A percentile compares a stretch with the other conserved stretches of the same genome.
These are phyloP conservation scores for Pythium aquatile DNA, from an alignment of 352 stramenopile genomes.

Conservation along the genomic window DNA sequence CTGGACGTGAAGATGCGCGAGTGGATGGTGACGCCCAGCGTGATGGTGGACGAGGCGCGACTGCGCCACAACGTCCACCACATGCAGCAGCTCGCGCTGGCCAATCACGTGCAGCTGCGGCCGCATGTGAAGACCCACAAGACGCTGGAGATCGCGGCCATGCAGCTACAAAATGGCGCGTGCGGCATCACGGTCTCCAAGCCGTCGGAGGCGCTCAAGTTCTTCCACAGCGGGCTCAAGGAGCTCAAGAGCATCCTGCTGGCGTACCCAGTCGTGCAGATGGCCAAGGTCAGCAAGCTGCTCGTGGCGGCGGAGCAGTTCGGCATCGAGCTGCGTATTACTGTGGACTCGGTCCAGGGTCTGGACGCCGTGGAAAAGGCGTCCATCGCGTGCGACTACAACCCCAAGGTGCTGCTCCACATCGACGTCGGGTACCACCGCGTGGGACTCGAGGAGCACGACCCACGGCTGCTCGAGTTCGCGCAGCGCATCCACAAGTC, in stretches of 20 bases:
- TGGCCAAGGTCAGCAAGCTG: constrained; percentile 51
- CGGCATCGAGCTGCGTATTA: constrained; percentile 52
- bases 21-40: constrained; percentile 65
- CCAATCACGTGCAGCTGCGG: constrained; percentile 50
- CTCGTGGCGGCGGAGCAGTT: constrained; percentile 46
- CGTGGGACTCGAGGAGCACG: constrained; percentile 59
- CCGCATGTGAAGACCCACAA: constrained; percentile 82
- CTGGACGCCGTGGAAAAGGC: constrained; percentile 53
- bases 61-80: constrained; percentile 58
- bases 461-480: constrained; percentile 49
- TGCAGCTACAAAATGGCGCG: constrained; percentile 53
- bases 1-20: constrained; percentile 30
- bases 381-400: constrained; percentile 38
- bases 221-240: constrained; percentile 43
- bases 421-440: constrained; percentile 78
- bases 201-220: constrained; percentile 61
- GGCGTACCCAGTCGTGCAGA: constrained; percentile 69
- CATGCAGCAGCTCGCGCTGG: constrained; percentile 58
- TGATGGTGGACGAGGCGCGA: constrained; percentile 56
- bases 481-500: constrained; percentile 52
- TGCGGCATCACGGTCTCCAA: constrained; percentile 69
- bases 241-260: constrained; percentile 56
- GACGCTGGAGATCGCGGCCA: constrained; percentile 56
- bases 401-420: constrained; percentile 59
- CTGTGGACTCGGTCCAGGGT: constrained; percentile 57